These are phyloP conservation scores for Dispira simplex DNA, from an alignment of 192 early-diverging fungal genomes.

Conservation along the genomic window DNA sequence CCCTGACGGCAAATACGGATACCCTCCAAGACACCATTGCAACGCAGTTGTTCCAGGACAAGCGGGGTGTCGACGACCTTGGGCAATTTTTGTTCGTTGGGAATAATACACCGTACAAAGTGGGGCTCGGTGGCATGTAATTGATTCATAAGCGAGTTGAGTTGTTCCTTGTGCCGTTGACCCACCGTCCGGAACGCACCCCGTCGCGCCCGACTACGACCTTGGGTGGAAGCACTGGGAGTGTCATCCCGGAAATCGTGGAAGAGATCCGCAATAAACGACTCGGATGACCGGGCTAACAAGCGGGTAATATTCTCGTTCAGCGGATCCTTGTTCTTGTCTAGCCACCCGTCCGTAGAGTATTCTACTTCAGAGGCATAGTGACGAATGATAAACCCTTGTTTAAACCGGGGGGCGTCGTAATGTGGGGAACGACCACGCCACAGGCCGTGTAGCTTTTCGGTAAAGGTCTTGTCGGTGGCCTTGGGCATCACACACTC, in stretches of 20 bases:
- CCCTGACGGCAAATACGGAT: constrained; percentile 93
- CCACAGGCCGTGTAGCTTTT: constrained; percentile 84
- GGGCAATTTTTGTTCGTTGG: constrained; percentile 80
- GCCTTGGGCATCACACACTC: constrained; percentile 97
- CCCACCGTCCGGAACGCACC: constrained; percentile 88
- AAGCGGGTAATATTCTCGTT: constrained; percentile 87
- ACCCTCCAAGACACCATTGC: constrained; percentile 96
- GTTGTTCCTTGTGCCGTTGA: constrained; percentile 89
- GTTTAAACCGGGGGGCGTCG: constrained; percentile 67
- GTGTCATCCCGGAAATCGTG: constrained; percentile 54
- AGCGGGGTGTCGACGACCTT: constrained; percentile 68
- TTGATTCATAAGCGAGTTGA: constrained; percentile 76
- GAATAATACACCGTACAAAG: constrained; percentile 97
- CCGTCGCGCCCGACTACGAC: constrained; percentile 43
- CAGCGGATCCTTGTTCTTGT: constrained; percentile 98
- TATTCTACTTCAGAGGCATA: constrained; percentile 97
- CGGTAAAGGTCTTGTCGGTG: constrained; percentile 86
- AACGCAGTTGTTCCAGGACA: constrained; percentile 85
- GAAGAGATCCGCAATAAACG: constrained; percentile 68
- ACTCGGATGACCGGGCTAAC: constrained; percentile 65
- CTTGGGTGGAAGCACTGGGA: constrained; percentile 16
- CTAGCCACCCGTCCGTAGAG: constrained; percentile 75
- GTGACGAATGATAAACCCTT: constrained; percentile 82
- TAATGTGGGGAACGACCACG: constrained; percentile 70
- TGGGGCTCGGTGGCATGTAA: constrained; percentile 86